Evolutionary conservation across 176 grass and related monocot species (phyloP), one percentile per base, ranked within the genome.

Genomic region (Oryza nivara): DNA sequence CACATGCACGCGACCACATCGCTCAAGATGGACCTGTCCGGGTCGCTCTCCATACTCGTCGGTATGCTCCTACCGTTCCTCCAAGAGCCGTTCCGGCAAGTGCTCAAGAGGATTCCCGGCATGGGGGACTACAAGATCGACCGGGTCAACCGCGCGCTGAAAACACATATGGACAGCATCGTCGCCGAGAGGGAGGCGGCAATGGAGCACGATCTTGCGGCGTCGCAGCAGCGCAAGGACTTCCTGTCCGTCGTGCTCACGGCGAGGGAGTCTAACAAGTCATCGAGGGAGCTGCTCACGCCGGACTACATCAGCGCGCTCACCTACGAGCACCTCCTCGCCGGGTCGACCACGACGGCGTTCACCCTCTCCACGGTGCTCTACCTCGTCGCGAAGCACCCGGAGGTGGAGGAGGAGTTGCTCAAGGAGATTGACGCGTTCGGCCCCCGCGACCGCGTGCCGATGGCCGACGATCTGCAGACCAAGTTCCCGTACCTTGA

Each of bases 11-110:
- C 88, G 65, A 87, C 88, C 28, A 90, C 84, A 43, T 87, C 88
- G 5, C 80, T 90, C 6, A 90, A 87, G 68, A 91, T 91, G 89
- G 89, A 91, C 22, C 56, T 91, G 43, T 84, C 89, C 3, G 84
- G 89, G 3, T 91, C 84, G 30, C 73, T 91, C 44, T 91, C 89
- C 11, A 87, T 80, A 23, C 51, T 91, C 41, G 19, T 84, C 2
- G 89, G 89, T 12, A 25, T 70, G 68, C 60, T 91, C 74, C 15
- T 84, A 2, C 89, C 89, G n/a, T 79, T 83, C 34, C 74, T 91
- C 10, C 89, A 91, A 51, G 40, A 66, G 11, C 74, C 89, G 74
- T 75, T 72, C 76, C 68, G 73, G 15, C 80, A 84, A 16, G 56
- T 87, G 26, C 45, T 91, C 10, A 75, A 32, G 56, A 52, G 80